Evolutionary conservation across 345 rosid species (phyloP).

Genomic region (Boechera retrofracta): DNA sequence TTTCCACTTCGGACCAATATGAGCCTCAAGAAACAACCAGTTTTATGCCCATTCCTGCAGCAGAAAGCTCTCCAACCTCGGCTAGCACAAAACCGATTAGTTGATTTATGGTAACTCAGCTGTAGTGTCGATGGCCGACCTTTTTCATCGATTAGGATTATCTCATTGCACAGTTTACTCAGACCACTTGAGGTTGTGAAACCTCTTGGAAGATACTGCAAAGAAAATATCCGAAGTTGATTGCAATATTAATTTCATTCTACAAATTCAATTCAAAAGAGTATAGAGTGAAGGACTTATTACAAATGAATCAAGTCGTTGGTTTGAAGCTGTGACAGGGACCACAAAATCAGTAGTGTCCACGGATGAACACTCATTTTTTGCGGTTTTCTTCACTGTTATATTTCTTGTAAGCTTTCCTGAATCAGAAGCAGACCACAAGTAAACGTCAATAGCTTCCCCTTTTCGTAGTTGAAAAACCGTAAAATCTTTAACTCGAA

Average conservation of each 20-base stretch:
- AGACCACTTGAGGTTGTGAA: not conserved
- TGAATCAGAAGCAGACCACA: not conserved
- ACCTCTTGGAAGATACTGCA: too few relatives aligned
- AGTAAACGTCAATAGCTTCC: too few relatives aligned
- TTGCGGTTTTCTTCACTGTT: too few relatives aligned
- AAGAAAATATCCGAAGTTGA: too few relatives aligned
- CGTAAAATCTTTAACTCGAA: too few relatives aligned
- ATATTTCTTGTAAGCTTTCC: not conserved
- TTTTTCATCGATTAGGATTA: not conserved
- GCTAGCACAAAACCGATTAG: not conserved
- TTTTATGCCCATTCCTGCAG: not conserved
- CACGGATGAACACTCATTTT: too few relatives aligned
- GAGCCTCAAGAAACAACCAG: not conserved
- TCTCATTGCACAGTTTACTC: not conserved
- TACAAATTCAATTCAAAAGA: not conserved
- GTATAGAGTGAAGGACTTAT: not conserved
- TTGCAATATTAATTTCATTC: too few relatives aligned
- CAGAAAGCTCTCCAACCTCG: constrained; percentile 18
- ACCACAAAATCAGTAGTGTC: not conserved
- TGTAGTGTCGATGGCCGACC: not conserved
- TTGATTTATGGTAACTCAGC: not conserved
- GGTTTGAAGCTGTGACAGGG: not conserved
- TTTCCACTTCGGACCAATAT: not conserved
- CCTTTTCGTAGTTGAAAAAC: too few relatives aligned
- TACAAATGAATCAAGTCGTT: not conserved